A percentile compares a stretch with the other conserved stretches of the same genome.
Conservation (phyloP, 2,329 filamentous ascomycete species). For the Aspergillus viridinutans region DNA sequence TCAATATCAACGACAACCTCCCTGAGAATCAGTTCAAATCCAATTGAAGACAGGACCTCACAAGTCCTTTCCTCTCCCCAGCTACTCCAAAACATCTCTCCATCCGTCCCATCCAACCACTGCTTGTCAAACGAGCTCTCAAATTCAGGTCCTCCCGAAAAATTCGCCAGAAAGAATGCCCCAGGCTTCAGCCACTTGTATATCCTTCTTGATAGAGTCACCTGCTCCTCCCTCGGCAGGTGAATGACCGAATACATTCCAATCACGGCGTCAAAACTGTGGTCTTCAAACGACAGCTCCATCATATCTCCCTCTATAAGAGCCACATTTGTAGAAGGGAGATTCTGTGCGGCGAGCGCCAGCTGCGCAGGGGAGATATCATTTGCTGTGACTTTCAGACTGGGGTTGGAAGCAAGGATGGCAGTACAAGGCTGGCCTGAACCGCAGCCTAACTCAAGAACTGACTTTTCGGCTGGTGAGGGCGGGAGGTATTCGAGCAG, state of each 20-base stretch:
- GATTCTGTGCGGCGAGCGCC: conserved; percentile 25
- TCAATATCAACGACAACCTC: conserved; percentile 18
- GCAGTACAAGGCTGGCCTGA: conserved; percentile 34
- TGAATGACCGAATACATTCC: conserved; percentile 56
- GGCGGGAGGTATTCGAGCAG: conserved; percentile 21
- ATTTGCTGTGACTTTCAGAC: conserved; percentile 36
- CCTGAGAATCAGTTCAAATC: conserved; percentile 18
- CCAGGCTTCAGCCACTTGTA: conserved; percentile 50
- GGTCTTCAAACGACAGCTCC: conserved; percentile 28
- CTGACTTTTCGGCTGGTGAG: background rate
- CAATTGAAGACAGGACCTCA: conserved; percentile 20
- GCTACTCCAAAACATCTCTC: conserved; percentile 39
- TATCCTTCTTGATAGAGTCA: conserved; percentile 43
- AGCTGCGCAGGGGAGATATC: conserved; percentile 43
- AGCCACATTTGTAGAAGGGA: conserved; percentile 16
- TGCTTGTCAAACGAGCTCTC: conserved; percentile 11
- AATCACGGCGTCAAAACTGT: conserved; percentile 46
- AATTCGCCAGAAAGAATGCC: conserved; percentile 49
- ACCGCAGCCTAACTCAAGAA: conserved; percentile 43
- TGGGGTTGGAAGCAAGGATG: conserved; percentile 11
- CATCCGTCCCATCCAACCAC: conserved; percentile 33
- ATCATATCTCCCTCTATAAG: conserved; percentile 43
- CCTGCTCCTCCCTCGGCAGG: conserved; percentile 51
- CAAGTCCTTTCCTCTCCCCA: conserved; percentile 34
- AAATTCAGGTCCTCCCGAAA: conserved; percentile 27